Base-by-base conservation (phyloP, 306 rosid genomes). In the Luffa aegyptiaca region DNA sequence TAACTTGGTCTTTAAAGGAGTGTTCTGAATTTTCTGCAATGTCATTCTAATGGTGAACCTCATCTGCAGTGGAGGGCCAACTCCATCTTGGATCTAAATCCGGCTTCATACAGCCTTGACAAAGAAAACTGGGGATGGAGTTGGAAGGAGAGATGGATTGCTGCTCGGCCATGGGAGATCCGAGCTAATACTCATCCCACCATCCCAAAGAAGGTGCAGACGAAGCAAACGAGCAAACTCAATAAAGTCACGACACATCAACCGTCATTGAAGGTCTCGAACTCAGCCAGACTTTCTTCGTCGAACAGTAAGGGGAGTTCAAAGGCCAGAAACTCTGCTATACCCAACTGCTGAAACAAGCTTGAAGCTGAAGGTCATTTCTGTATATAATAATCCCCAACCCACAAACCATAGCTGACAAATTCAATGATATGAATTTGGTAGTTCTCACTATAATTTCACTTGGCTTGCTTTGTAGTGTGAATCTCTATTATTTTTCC, bases 101-200 rank as follows among this genome's bases (percentile, higher is more conserved):
- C 89, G 58, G 90, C 92, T 79, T 86, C 93, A 26, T 85, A 80
- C 63, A 77, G 85, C 78, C 86, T 89, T 51, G 90, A 92, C 20
- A 91, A 85, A 73, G 94, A 86, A 69, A 89, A 86, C 72, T 93
- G 94, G 94, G 96, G 97, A 59, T 93, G 97, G 97, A 91, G 96
- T 84, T 92, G 96, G 97, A 85, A 48, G 42, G 96, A 90, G 65
- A 92, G 97, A 5, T 90, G 97, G 96, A 89, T 92, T 8, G 92
- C 97, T 0, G 97, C 93, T 8, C 91, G 96, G n/a, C 97, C 97
- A 17, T 91, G 94, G 93, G 96, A 91, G 81, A 83, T 88, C 36
- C 87, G 92, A 69, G 86, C 87, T 75, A 81, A 64, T 35, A 76
- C 82, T 78, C 84, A 86, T 2, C 35, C 93, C 58, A 70, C 87